Conservation (phyloP, 192 early-diverging fungal genomes). For the Chytriomyces confervae region DNA sequence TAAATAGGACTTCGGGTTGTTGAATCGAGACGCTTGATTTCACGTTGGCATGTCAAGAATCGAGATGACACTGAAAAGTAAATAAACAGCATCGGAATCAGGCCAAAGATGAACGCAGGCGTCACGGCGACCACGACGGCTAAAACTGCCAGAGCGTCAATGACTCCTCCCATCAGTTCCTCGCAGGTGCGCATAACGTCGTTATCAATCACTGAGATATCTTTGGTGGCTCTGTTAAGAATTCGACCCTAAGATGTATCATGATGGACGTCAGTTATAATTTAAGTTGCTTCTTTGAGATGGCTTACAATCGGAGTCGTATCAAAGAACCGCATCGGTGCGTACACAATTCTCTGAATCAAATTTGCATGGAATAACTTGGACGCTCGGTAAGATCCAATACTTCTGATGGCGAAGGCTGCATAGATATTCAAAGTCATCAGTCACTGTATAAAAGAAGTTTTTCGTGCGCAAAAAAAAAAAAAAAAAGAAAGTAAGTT, state of each 20-base stretch:
- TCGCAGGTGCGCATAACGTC: constrained; percentile 29
- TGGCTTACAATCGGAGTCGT: constrained; percentile 47
- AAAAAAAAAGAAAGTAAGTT: not conserved
- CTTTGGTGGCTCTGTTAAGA: constrained; percentile 82
- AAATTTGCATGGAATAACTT: constrained; percentile 42
- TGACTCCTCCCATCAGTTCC: constrained; percentile 17
- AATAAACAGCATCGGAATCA: constrained; percentile 61
- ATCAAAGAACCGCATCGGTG: constrained; percentile 58
- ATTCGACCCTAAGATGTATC: constrained; percentile 38
- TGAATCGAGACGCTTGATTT: constrained; percentile 89
- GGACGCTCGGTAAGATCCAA: constrained; percentile 44
- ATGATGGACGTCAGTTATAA: not conserved
- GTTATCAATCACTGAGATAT: constrained; percentile 85
- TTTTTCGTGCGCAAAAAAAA: no score
- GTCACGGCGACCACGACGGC: constrained; percentile 55
- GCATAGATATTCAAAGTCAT: not conserved
- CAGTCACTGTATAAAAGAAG: no score
- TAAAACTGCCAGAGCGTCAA: constrained; percentile 40
- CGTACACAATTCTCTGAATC: constrained; percentile 43
- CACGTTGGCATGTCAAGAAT: constrained; percentile 81
- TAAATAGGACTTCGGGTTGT: constrained; percentile 76
- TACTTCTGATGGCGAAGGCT: constrained; percentile 21
- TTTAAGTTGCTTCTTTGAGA: not conserved
- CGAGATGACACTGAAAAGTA: constrained; percentile 71
- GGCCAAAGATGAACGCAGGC: constrained; percentile 70